Conservation (phyloP, 139 green algal species). For the Marvania coccoides region DNA sequence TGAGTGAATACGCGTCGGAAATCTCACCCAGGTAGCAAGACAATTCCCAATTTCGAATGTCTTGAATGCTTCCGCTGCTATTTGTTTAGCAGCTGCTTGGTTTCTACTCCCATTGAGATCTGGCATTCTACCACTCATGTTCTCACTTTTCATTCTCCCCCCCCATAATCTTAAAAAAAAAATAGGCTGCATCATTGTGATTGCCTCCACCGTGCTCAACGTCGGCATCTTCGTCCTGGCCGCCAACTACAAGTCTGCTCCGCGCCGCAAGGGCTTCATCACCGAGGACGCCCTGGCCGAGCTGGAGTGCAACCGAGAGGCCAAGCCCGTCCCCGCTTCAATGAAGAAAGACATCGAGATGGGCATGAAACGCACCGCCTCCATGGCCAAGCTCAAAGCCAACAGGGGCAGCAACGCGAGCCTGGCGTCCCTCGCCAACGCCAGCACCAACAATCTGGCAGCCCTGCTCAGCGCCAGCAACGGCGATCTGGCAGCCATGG, state of each 20-base stretch:
- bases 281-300: not conserved
- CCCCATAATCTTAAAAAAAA: not conserved
- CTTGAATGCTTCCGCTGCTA: not conserved
- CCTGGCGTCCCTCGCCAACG: too few relatives aligned
- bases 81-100: not conserved
- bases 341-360: not conserved
- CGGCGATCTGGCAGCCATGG: not conserved
- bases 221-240: conserved; percentile 8
- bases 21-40: not conserved
- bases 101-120: not conserved
- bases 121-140: not conserved
- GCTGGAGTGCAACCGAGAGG: conserved; percentile 11
- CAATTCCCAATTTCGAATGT: not conserved
- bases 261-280: not conserved
- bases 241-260: conserved; percentile 6
- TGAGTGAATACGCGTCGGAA: too few relatives aligned
- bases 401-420: too few relatives aligned
- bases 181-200: not conserved
- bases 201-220: conserved; percentile 17
- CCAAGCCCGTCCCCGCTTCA: not conserved
- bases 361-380: not conserved
- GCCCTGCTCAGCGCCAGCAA: not conserved
- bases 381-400: not conserved
- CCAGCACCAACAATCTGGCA: not conserved
- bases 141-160: not conserved